These are phyloP conservation scores for Dactylonectria estremocensis DNA, from an alignment of 2,329 filamentous ascomycete species.

Conservation along the genomic window DNA sequence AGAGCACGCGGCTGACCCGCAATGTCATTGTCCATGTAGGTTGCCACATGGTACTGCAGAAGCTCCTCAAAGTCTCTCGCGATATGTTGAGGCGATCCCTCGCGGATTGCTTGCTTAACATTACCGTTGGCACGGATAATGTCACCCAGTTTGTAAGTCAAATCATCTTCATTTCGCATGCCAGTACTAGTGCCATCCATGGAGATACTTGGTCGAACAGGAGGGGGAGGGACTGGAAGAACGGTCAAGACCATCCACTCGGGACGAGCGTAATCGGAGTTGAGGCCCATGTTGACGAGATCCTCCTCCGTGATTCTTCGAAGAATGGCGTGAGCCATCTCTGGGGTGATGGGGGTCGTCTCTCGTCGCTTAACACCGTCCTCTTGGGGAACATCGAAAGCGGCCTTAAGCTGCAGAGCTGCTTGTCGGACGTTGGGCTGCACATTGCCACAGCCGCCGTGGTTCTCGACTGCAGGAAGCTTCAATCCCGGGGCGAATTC, in stretches of 20 bases:
- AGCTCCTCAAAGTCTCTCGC: constrained; percentile 91
- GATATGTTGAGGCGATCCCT: constrained; percentile 93
- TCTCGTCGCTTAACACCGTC: constrained; percentile 82
- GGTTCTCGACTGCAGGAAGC: constrained; percentile 67
- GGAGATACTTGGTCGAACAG: constrained; percentile 96
- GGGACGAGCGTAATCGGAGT: constrained; percentile 93
- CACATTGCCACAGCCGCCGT: constrained; percentile 94
- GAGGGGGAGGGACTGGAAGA: constrained; percentile 93
- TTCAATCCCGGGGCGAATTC: constrained; percentile 75
- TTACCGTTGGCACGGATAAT: constrained; percentile 98
- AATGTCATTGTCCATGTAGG: constrained; percentile 99
- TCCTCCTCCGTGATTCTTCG: constrained; percentile 87
- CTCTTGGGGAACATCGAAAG: constrained; percentile 77
- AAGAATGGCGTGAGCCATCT: constrained; percentile 89
- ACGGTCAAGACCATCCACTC: constrained; percentile 99
- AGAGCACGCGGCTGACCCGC: constrained; percentile 94
- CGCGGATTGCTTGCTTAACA: constrained; percentile 89
- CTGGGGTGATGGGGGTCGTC: constrained; percentile 85
- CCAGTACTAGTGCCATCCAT: constrained; percentile 95
- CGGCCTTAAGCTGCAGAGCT: constrained; percentile 84
- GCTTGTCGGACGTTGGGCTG: constrained; percentile 92
- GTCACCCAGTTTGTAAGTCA: constrained; percentile 99
- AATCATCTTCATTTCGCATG: constrained; percentile 95
- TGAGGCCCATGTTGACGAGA: constrained; percentile 89
- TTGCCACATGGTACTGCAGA: constrained; percentile 97